Conservation (phyloP, 73 alveolate species). For the Effrenium voratum region DNA sequence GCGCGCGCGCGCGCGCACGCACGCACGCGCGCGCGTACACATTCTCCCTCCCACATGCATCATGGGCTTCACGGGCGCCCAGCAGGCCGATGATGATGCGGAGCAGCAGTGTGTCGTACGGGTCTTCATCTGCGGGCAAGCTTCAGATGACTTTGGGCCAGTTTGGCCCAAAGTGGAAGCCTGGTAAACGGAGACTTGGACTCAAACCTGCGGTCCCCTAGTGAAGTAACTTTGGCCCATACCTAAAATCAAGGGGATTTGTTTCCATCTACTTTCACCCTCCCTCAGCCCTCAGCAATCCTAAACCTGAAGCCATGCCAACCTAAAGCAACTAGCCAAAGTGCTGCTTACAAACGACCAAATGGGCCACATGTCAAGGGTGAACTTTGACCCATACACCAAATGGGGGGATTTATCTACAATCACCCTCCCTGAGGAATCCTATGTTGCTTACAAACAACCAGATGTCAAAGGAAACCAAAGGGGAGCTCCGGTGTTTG, state of each 20-base stretch:
- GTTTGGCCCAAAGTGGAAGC: no score
- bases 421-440: not conserved
- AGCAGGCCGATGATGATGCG: not conserved
- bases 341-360: no score
- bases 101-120: conserved; percentile 36
- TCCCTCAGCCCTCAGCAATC: not conserved
- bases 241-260: not conserved
- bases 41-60: not conserved
- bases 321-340: no score
- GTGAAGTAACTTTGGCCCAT: not conserved
- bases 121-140: conserved; percentile 30
- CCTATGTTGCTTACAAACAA: not conserved
- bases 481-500: not conserved
- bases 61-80: not conserved
- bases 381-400: not conserved
- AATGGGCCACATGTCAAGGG: no score
- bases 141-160: no score
- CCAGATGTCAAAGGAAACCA: not conserved
- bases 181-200: no score
- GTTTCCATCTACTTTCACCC: not conserved
- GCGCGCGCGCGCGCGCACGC: not conserved
- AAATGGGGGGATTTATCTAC: not conserved
- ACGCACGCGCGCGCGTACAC: not conserved
- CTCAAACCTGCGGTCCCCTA: not conserved
- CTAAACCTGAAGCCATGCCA: not conserved